Percentiles rank a stretch among this genome's conserved stretches.
These are phyloP conservation scores for Ganoderma boninense DNA, from an alignment of 1,284 basidiomycete species.

Conservation along the genomic window DNA sequence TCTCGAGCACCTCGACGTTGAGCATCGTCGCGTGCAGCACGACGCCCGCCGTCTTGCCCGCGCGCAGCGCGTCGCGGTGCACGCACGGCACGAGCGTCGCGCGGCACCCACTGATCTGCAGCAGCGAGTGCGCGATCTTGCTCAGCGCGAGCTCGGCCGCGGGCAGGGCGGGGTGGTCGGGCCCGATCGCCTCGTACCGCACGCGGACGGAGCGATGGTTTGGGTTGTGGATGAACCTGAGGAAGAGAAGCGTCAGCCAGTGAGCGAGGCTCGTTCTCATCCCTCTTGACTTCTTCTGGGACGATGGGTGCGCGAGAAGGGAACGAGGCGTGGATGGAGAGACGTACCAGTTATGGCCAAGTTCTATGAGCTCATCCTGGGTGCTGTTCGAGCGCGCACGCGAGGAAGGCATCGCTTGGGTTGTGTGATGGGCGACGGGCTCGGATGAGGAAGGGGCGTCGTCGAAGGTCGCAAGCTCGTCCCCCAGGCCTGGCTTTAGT, in stretches of 20 bases:
- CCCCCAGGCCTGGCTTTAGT: neutral
- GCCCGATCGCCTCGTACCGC: constrained; percentile 30
- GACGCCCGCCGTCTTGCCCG: constrained; percentile 13
- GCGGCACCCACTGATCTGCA: constrained; percentile 20
- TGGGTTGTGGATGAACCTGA: constrained; percentile 34
- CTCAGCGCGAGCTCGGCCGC: constrained; percentile 24
- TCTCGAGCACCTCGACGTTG: constrained; percentile 29
- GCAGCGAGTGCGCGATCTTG: constrained; percentile 24
- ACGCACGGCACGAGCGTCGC: constrained; percentile 31
- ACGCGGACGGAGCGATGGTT: constrained; percentile 25
- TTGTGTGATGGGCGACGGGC: neutral
- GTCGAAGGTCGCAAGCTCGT: neutral
- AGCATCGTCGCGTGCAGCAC: constrained; percentile 30
- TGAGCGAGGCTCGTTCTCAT: neutral
- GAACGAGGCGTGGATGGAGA: neutral
- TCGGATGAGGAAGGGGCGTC: neutral
- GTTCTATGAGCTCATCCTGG: constrained; percentile 28
- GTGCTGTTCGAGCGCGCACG: constrained; percentile 16
- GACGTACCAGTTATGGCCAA: constrained; percentile 30
- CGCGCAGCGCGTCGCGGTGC: constrained; percentile 12
- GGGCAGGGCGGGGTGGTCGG: constrained; percentile 21
- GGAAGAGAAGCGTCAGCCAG: neutral
- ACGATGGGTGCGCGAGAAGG: neutral
- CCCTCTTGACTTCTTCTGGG: neutral
- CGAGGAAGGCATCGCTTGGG: constrained; percentile 13